Base-by-base conservation (phyloP, 345 rosid genomes). In the Hibiscus tridactylites region DNA sequence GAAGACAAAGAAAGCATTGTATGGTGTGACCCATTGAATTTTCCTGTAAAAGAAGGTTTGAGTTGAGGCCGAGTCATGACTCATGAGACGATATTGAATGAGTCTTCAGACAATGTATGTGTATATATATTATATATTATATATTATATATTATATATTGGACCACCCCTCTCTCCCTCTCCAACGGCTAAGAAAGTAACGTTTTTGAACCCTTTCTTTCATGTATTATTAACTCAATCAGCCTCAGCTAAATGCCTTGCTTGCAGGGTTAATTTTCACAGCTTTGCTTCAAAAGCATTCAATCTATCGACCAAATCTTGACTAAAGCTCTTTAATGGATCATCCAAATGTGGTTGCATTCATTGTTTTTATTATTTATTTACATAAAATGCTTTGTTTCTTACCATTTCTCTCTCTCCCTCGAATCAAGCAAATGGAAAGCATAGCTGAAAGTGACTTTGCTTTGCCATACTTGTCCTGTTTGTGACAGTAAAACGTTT, bases 1-100 rank as follows among this genome's bases (percentile, higher is more conserved):
- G 78, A 71, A 61, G 87, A 83, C 84, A 80, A 80, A 85, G 16
- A 74, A 81, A 75, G 67, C 74, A 79, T 74, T 63, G 29, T 21
- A 8, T 24, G 35, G 6, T 21, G 24, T 11, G 6, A 66, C 37
- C 39, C 42, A 15, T 49, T 67, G 44, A 28, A 49, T 19, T 26
- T 50, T 53, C 46, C 61, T 3, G 61, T 29, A 49, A 60, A 61
- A 70, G 73, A 12, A 39, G 44, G 44, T 75, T 76, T 44, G 68
- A 70, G 71, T 39, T 39, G 44, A 49, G 42, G 72, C 76, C 79
- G 75, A 76, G 61, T 70, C 6, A 4, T 9, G 75, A 76, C 56
- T 70, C 6, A 4, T 9, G 68, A 44, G 53, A 9, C 42, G 33
- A 39, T 42, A 17, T 29, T 71, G 29, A 37, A 61, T 16, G 9